Conservation (phyloP, 1,139 yeast genomes). For the Taphrina pruni region DNA sequence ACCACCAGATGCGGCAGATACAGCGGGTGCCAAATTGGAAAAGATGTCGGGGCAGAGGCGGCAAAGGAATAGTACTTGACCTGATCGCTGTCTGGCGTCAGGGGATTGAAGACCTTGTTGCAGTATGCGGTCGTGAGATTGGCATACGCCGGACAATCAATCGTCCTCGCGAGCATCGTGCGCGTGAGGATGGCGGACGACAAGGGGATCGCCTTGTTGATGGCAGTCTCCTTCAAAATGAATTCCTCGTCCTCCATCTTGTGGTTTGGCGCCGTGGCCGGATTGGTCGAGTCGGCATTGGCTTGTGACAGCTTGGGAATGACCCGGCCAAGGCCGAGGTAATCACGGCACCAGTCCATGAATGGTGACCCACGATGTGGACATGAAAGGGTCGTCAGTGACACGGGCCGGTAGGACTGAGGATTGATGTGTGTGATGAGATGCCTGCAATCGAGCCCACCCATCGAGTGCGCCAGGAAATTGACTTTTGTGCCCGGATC, state of each 20-base stretch:
- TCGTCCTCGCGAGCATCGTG: conserved; percentile 44
- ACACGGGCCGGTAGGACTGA: conserved; percentile 62
- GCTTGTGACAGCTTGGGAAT: conserved; percentile 36
- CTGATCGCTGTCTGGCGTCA: conserved; percentile 61
- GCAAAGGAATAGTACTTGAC: conserved; percentile 85
- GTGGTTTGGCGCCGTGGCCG: conserved; percentile 37
- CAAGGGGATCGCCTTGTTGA: conserved; percentile 39
- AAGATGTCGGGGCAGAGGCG: conserved; percentile 53
- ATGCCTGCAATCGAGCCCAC: conserved; percentile 84
- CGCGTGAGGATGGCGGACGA: conserved; percentile 41
- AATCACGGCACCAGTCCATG: conserved; percentile 63
- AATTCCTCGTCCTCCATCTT: conserved; percentile 28
- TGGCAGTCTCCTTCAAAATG: conserved; percentile 32
- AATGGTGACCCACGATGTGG: conserved; percentile 88
- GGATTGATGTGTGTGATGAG: conserved; percentile 64
- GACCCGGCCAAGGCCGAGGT: conserved; percentile 43
- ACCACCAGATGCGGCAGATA: conserved; percentile 43
- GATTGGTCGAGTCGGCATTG: conserved; percentile 30
- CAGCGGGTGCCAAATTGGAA: conserved; percentile 44
- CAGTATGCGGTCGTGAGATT: conserved; percentile 63
- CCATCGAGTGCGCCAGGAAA: conserved; percentile 92
- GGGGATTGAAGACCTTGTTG: conserved; percentile 59
- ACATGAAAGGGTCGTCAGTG: conserved; percentile 82
- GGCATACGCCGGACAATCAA: conserved; percentile 50
- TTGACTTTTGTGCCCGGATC: conserved; percentile 58